Evolutionary conservation across 208 protist species (phyloP), one percentile per base, ranked within the genome.

Genomic region (Acanthamoeba healyi): DNA sequence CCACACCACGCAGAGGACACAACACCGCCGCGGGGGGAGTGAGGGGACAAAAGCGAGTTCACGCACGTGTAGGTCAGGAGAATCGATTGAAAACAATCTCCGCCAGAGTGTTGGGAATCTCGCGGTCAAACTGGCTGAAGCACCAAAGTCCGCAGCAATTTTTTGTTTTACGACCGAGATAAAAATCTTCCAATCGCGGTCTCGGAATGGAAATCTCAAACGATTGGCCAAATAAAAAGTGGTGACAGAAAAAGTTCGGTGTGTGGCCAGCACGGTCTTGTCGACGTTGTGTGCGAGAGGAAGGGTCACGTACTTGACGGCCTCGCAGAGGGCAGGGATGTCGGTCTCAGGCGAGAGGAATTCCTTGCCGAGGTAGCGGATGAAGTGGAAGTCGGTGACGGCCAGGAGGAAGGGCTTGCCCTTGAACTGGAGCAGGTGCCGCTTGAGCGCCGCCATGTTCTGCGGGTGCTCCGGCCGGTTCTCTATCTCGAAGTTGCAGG

Each of bases 381-480:
- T 63, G 77, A 87, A 61, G 77, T 87, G 77, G 29, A 87, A 87
- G 77, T 87, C 77, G 42, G 42, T 40, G 29, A 87, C 46, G 29
- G 77, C 49, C 77, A 63, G 42, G 19, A 87, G 46, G 77, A 87
- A 87, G 49, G 77, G 77, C 77, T 87, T 61, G 77, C 44, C 77
- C 44, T 87, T 87, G 42, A 34, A 63, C 26, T 51, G 46, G 12
- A 58, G 38, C 42, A 87, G 77, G 77, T 87, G 49, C 46, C 46
- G 46, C 49, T 87, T 87, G 77, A 87, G 77, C 0, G 26, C 49
- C 9, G 24, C 77, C 46, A 61, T 29, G 46, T 51, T 58, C 49
- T 87, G 77, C 77, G 77, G 77, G 42, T 61, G 42, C 77, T 87
- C 77, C 40, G 77, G 42, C 14, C 77, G 42, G 44, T 87, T 87